Conservation (phyloP, 1,284 basidiomycete genomes). For the Rhizoctonia solani region DNA sequence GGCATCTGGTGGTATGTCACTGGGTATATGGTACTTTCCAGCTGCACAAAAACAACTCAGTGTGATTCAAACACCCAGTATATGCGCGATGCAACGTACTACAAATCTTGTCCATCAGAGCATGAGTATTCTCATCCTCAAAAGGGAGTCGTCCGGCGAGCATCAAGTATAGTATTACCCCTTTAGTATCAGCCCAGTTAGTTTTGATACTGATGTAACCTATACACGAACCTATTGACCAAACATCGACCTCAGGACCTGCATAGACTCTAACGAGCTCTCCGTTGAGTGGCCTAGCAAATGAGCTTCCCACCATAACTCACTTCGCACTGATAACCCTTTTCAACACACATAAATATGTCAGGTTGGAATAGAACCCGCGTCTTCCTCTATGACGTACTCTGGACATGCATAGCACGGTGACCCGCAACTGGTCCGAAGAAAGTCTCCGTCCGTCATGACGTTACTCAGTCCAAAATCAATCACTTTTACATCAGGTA, state of each 20-base stretch:
- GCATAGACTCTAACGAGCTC: constrained; percentile 69
- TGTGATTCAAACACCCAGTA: not conserved
- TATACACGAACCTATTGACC: constrained; percentile 64
- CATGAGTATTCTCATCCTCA: constrained; percentile 92
- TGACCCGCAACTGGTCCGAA: constrained; percentile 93
- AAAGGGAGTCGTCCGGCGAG: constrained; percentile 90
- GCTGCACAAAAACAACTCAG: constrained; percentile 52
- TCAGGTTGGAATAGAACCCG: constrained; percentile 64
- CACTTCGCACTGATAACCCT: constrained; percentile 31
- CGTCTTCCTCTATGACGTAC: not conserved
- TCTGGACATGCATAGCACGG: constrained; percentile 97
- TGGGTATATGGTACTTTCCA: constrained; percentile 82
- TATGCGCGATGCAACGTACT: not conserved
- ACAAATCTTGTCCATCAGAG: constrained; percentile 84
- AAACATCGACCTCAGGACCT: constrained; percentile 95
- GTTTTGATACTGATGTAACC: not conserved
- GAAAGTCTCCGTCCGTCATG: constrained; percentile 92
- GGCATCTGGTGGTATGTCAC: constrained; percentile 76
- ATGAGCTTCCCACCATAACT: not conserved
- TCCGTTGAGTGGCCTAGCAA: not conserved
- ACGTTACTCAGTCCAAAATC: constrained; percentile 86
- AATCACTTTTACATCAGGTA: constrained; percentile 81
- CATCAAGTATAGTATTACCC: constrained; percentile 95
- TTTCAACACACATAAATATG: not conserved
- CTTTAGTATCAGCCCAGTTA: not conserved